Evolutionary conservation across 2,329 filamentous ascomycete species (phyloP), one percentile per base, ranked within the genome.

Genomic region (Colletotrichum spaethianum): DNA sequence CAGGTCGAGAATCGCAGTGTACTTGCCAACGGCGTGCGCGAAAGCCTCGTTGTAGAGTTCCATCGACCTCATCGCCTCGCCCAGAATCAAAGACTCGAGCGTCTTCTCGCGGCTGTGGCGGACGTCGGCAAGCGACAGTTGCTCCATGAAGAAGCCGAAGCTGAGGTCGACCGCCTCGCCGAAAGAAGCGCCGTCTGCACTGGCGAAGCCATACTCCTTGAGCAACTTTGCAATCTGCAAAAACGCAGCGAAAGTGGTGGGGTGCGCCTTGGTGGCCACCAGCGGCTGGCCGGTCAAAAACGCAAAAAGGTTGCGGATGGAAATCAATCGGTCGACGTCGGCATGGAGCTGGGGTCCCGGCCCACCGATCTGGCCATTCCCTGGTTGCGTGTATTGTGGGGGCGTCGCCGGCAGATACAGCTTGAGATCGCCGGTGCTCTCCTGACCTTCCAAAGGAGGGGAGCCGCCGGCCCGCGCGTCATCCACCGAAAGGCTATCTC

Each of bases 1-100:
- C 57, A 95, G 83, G 2, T 88, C 85, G 66, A 91, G 87, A 71
- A 95, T 90, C 40, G 94, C 87, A 26, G 93, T 89, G 71, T 96
- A 94, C 81, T 96, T 97, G 61, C 96, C 96, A 12, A 94, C 94
- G 0, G 92, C 94, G 80, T 98, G 96, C 6, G 95, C 91, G 78
- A 98, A 98, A 0, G 94, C 94, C 81, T 98, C 95, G 70, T 94
- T 94, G 82, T 97, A 98, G 2, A 99, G 87, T 9, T 92, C 88
- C 77, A 92, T 90, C 59, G 90, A 97, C 70, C 92, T 92, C 91
- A 98, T 93, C 46, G 90, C 90, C 83, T 99, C 96, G 67, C 94
- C 95, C 14, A 99, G 86, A n/a, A 98, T 88, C 57, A 98, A 88
- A 0, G 92, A 93, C 82, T 98, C 94, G 31, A 98, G 87, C 0